Evolutionary conservation across 2,329 filamentous ascomycete genomes (phyloP), one percentile per base, ranked within the genome.

Genomic region (Fusarium sp.): DNA sequence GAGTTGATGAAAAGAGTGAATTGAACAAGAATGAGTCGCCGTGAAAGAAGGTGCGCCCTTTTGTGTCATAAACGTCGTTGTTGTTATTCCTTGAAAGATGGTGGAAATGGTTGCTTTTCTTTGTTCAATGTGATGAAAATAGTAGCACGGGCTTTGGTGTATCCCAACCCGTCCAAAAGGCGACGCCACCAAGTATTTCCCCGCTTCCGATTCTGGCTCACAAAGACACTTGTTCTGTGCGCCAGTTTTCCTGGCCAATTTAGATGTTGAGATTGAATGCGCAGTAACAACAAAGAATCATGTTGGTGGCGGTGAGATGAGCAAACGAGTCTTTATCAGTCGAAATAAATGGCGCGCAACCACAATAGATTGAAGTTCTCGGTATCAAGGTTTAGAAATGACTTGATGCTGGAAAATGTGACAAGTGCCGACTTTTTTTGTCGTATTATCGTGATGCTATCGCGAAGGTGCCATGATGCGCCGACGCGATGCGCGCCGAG

Each of bases 401-500:
- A 47, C 37, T 27, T 18, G 45, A 22, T 25, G 22, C 18, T 37
- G 34, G 12, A n/a, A 56, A 61, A 53, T 40, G 48, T 52, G 32
- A 54, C 30, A 46, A 51, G 53, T 45, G 54, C 32, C 49, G 60
- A 53, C 44, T 49, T 52, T 58, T 71, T 67, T 58, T 69, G 66
- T 60, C 57, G 64, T 65, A 67, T 68, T 57, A 57, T 69, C 52
- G 57, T 58, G 70, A 71, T 69, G 71, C 71, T 70, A 62, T 68
- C 67, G 69, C 63, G 73, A 65, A 65, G 51, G 61, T 76, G 73
- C 70, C 74, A 72, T 70, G 74, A 74, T 72, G 66, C 58, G 62
- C 65, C 47, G 69, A 72, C 76, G 77, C 76, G 75, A 70, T 71
- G 71, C 71, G 76, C 77, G 73, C 77, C 77, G 77, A 79, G 53